Evolutionary conservation across 805 yeast species (phyloP).

Genomic region (Hermanozyma aechmeae): DNA sequence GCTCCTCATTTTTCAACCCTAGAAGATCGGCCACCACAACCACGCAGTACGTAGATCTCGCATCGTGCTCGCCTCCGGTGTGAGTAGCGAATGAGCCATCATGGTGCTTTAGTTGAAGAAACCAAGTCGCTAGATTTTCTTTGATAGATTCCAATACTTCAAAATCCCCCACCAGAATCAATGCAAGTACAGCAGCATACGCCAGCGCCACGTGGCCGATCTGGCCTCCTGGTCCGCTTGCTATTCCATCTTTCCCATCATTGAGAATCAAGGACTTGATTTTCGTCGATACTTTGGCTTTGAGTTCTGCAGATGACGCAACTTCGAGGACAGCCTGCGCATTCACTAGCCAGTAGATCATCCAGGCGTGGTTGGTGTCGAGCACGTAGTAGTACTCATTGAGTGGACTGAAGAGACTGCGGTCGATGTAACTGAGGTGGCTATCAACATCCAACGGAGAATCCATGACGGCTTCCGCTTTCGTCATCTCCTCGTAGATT

Average conservation of each 20-base stretch:
- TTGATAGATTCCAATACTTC: constrained; percentile 21
- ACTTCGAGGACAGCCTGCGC: constrained; percentile 14
- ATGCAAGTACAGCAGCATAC: constrained; percentile 64
- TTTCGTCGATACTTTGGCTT: constrained; percentile 11
- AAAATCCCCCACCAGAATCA: constrained; percentile 42
- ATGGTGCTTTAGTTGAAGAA: constrained; percentile 47
- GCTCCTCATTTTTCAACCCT: constrained; percentile 51
- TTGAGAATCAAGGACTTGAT: constrained; percentile 17
- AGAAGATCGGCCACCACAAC: constrained; percentile 63
- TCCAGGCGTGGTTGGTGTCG: constrained; percentile 93
- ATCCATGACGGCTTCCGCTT: constrained; percentile 12
- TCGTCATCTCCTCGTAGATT: constrained; percentile 18
- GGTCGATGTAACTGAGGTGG: constrained; percentile 37
- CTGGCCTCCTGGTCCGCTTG: constrained; percentile 76
- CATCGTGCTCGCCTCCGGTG: constrained; percentile 72
- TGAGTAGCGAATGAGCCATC: constrained; percentile 80
- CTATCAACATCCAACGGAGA: constrained; percentile 8
- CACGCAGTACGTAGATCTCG: constrained; percentile 82
- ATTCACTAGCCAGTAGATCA: constrained; percentile 76
- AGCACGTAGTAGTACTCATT: constrained; percentile 44
- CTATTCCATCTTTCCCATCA: constrained; percentile 49
- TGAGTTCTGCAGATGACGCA: constrained; percentile 23
- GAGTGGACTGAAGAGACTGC: constrained; percentile 33
- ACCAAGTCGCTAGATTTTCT: constrained; percentile 48
- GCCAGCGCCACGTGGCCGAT: constrained; percentile 77